Conservation (phyloP, 2,329 filamentous ascomycete genomes). For the Fragosphaeria purpurea region DNA sequence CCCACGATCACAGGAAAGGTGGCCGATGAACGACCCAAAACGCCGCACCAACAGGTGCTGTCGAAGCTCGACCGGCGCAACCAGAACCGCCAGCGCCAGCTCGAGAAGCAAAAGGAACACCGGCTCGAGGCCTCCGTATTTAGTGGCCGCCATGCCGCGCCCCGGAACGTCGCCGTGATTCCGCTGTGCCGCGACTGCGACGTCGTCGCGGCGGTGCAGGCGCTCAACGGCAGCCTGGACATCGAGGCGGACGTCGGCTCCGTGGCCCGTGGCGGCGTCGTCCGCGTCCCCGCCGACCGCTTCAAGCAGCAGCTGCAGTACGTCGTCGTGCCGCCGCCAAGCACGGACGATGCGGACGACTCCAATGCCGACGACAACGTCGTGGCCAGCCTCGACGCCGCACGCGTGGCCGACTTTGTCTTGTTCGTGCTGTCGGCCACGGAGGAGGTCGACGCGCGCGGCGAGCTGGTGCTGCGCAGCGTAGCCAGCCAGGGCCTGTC, state of each 20-base stretch:
- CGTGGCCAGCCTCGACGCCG: slow-evolving; percentile 70
- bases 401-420: slow-evolving; percentile 83
- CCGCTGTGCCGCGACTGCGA: slow-evolving; percentile 70
- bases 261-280: slow-evolving; percentile 20
- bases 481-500: slow-evolving; percentile 93
- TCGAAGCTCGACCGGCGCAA: slow-evolving; percentile 94
- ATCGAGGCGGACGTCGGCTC: slow-evolving; percentile 53
- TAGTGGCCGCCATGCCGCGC: slow-evolving; percentile 73
- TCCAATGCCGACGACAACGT: slow-evolving; percentile 49
- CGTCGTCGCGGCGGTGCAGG: slow-evolving; percentile 53
- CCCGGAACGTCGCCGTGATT: slow-evolving; percentile 78
- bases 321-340: slow-evolving; percentile 36
- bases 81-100: slow-evolving; percentile 82
- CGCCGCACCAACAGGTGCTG: slow-evolving; percentile 92
- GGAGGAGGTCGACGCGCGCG: slow-evolving; percentile 73
- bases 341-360: too few relatives aligned
- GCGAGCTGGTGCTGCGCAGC: slow-evolving; percentile 74
- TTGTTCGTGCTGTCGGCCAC: slow-evolving; percentile 74
- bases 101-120: slow-evolving; percentile 75
- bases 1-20: slow-evolving; percentile 55
- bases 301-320: slow-evolving; percentile 96
- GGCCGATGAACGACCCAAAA: slow-evolving; percentile 68
- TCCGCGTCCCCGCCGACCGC: slow-evolving; percentile 66
- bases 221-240: slow-evolving; percentile 71
- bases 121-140: slow-evolving; percentile 73